Percentiles rank a stretch among this genome's conserved stretches.
phyloP scores from a whole-genome alignment of 1,284 basidiomycete species.

The Mycena sp. region DNA sequence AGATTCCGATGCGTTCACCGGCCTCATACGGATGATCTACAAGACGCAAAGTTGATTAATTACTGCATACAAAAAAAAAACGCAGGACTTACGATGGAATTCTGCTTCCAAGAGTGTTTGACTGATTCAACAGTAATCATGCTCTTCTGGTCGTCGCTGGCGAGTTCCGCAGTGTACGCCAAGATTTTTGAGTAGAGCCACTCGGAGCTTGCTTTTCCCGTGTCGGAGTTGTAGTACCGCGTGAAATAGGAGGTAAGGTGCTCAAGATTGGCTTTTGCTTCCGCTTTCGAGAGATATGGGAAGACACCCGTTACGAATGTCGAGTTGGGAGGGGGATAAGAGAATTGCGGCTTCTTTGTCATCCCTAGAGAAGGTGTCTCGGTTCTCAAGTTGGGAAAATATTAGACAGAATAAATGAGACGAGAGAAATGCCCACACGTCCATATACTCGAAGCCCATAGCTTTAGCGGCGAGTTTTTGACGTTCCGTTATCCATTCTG shows the following conservation, averaged over 20 bases:
- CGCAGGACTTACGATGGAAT: constrained; percentile 81
- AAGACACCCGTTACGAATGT: constrained; percentile 37
- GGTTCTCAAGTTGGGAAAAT: not conserved
- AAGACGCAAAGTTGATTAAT: not conserved
- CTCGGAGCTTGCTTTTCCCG: constrained; percentile 44
- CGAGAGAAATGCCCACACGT: constrained; percentile 8
- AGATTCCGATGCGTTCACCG: constrained; percentile 61
- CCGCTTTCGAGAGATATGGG: constrained; percentile 33
- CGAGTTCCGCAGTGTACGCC: constrained; percentile 59
- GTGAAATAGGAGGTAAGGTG: constrained; percentile 54
- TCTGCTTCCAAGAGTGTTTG: constrained; percentile 91
- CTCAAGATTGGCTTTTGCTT: constrained; percentile 38
- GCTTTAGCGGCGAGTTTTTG: constrained; percentile 22
- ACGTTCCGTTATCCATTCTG: constrained; percentile 21
- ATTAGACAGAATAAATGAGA: not conserved
- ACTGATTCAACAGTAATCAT: constrained; percentile 82
- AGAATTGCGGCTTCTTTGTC: not conserved
- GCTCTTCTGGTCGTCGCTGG: constrained; percentile 61
- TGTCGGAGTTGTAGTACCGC: constrained; percentile 62
- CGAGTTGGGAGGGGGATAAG: constrained; percentile 29
- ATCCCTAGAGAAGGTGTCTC: constrained; percentile 7
- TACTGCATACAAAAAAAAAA: not conserved
- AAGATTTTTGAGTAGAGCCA: constrained; percentile 27
- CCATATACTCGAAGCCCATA: constrained; percentile 4
- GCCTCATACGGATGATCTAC: constrained; percentile 72